A percentile compares a stretch with the other conserved stretches of the same genome.
Conservation (phyloP, 352 stramenopile genomes). For the Phytopythium vexans region DNA sequence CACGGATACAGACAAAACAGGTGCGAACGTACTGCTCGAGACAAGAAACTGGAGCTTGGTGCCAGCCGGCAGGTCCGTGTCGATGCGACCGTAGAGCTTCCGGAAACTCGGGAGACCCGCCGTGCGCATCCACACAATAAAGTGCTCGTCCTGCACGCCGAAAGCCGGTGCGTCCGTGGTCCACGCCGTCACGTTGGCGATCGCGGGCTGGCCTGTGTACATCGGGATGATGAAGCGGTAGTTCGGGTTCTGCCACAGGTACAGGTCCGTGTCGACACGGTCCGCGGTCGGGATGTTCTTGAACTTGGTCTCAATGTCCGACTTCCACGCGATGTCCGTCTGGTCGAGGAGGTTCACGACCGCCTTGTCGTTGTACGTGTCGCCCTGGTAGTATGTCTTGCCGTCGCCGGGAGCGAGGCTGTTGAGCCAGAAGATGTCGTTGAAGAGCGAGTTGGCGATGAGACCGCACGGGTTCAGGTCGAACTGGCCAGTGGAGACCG, state of each 20-base stretch:
- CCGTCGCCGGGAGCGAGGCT: slow-evolving; percentile 36
- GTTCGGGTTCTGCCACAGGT: slow-evolving; percentile 80
- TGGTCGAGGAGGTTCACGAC: slow-evolving; percentile 91
- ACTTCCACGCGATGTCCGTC: slow-evolving; percentile 96
- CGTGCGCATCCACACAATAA: slow-evolving; percentile 99
- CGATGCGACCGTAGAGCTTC: slow-evolving; percentile 99
- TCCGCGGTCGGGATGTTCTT: slow-evolving; percentile 83
- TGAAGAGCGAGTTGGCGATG: slow-evolving; percentile 99
- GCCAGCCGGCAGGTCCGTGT: slow-evolving; percentile 87
- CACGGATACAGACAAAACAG: slow-evolving; percentile 4
- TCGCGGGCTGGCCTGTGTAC: slow-evolving; percentile 41
- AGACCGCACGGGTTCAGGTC: slow-evolving; percentile 97
- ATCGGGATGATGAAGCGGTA: slow-evolving; percentile 84
- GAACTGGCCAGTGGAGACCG: slow-evolving; percentile 39
- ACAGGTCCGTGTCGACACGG: slow-evolving; percentile 40
- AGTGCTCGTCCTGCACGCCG: slow-evolving; percentile 98
- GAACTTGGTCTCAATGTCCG: slow-evolving; percentile 95
- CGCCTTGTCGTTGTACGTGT: slow-evolving; percentile 44
- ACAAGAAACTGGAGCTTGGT: slow-evolving; percentile 91
- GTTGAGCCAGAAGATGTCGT: slow-evolving; percentile 92
- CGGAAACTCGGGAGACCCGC: slow-evolving; percentile 97
- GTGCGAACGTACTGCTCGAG: slow-evolving; percentile 78
- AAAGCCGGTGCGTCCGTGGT: slow-evolving; percentile 54
- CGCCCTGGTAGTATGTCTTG: slow-evolving; percentile 60
- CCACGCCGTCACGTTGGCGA: slow-evolving; percentile 81